Base-by-base conservation (phyloP, 2,329 filamentous ascomycete genomes). In the Fusarium kyushuense region DNA sequence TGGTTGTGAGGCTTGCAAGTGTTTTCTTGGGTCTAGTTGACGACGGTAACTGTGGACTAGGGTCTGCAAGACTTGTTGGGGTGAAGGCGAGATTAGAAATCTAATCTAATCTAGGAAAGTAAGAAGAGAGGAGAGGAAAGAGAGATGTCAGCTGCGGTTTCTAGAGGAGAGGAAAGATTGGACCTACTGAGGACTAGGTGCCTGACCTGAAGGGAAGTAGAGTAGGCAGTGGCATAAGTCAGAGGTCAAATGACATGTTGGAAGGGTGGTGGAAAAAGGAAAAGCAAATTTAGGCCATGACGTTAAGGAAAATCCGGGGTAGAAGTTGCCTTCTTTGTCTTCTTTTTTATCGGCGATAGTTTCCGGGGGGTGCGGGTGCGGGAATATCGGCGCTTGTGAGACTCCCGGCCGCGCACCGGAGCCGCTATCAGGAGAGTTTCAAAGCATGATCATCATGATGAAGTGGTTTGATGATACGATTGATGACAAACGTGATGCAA, bases 281-380 rank as follows among this genome's bases (percentile, higher is more conserved):
- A 54, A 45, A 36, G 45, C 54, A 54, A 14, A 48, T 23, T 41
- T 30, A 52, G 53, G 41, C 30, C 64, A 70, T 69, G 65, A 71
- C 65, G 69, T 67, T 67, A 29, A 54, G 38, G 55, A 63, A 71
- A 71, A 71, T 71, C 69, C 63, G 69, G 69, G 69, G 69, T 72
- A 71, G 65, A 49, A 46, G 16, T 61, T 49, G 12, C 32, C 32
- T 32, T 65, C 41, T 25, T 43, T 69, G 33, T 16, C 25, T 51
- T 27, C 33, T n/a, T 38, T 27, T 25, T 29, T 19, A 25, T 27
- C 29, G 41, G 49, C 46, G 65, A 55, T 63, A 54, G 63, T 52
- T 40, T 52, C 58, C 43, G 43, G 63, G 58, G 63, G 54, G 54
- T 52, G 62, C 43, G 62, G 51, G 57, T 69, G 23, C 63, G 46